phyloP scores from a whole-genome alignment of 2,329 filamentous ascomycete species.

The Ophiostoma ulmi region DNA sequence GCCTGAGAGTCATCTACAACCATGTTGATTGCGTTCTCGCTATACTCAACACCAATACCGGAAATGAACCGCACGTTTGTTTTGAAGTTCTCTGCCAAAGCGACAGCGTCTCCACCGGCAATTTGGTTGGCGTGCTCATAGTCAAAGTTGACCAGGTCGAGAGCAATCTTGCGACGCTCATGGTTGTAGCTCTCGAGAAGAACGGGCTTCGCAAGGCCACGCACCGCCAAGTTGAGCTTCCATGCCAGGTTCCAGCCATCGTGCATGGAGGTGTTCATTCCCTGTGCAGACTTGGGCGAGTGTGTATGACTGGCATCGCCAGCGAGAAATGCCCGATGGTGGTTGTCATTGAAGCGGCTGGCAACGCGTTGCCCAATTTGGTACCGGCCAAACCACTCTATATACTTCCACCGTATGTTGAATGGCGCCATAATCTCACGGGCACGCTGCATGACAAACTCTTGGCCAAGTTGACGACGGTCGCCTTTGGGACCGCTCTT shows the following conservation, averaged over 20 bases:
- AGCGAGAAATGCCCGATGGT: slow-evolving; percentile 55
- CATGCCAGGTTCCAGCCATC: slow-evolving; percentile 60
- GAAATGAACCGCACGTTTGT: slow-evolving; percentile 64
- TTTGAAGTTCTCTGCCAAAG: slow-evolving; percentile 58
- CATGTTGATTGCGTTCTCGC: slow-evolving; percentile 47
- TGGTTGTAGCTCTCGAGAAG: slow-evolving; percentile 58
- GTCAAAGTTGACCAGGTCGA: slow-evolving; percentile 56
- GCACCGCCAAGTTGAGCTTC: slow-evolving; percentile 53
- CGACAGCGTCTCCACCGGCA: slow-evolving; percentile 52
- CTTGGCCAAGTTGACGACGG: slow-evolving; percentile 39
- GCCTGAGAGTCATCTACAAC: slow-evolving; percentile 29
- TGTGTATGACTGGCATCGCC: slow-evolving; percentile 64
- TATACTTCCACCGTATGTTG: slow-evolving; percentile 52
- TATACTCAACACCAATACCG: slow-evolving; percentile 58
- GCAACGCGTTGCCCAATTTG: slow-evolving; percentile 67
- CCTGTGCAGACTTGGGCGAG: slow-evolving; percentile 61
- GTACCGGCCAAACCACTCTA: slow-evolving; percentile 69
- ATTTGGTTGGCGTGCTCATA: slow-evolving; percentile 41
- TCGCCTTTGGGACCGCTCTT: slow-evolving; percentile 36
- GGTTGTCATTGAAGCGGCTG: slow-evolving; percentile 59
- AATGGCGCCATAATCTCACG: slow-evolving; percentile 56
- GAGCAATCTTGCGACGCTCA: slow-evolving; percentile 58
- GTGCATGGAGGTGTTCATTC: slow-evolving; percentile 56
- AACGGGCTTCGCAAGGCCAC: slow-evolving; percentile 50
- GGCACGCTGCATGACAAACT: slow-evolving; percentile 64